These are phyloP conservation scores for Panaeolus cyanescens DNA, from an alignment of 768 basidiomycete genomes.

Conservation along the genomic window DNA sequence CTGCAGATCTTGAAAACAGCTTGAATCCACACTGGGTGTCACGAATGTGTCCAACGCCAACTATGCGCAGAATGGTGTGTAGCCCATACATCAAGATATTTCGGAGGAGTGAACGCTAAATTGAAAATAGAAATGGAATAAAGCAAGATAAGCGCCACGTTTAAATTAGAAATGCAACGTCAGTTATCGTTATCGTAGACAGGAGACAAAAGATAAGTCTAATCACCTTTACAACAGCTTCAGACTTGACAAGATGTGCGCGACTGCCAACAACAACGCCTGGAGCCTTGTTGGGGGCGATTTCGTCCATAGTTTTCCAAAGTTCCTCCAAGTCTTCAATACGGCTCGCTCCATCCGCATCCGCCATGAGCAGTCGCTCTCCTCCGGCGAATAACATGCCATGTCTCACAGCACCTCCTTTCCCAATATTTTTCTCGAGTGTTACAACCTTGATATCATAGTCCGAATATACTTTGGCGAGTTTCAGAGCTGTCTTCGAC, in stretches of 20 bases:
- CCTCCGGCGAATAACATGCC: conserved; percentile 87
- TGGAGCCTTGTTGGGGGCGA: conserved; percentile 49
- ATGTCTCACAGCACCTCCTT: conserved; percentile 92
- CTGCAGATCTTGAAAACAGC: conserved; percentile 83
- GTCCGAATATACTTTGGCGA: conserved; percentile 57
- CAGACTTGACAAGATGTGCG: conserved; percentile 90
- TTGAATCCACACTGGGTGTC: conserved; percentile 99
- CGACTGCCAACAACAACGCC: conserved; percentile 85
- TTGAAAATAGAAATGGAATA: too few species aligned
- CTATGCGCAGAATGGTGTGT: conserved; percentile 84
- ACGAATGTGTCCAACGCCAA: conserved; percentile 87
- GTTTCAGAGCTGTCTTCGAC: conserved; percentile 57
- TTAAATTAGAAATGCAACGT: background rate
- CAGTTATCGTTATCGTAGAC: background rate
- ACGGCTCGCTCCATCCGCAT: conserved; percentile 91
- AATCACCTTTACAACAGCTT: conserved; percentile 89
- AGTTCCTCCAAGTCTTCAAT: conserved; percentile 84
- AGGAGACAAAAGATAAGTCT: background rate
- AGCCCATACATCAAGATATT: conserved; percentile 95
- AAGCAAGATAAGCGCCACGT: background rate
- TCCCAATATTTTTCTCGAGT: conserved; percentile 81
- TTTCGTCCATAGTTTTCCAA: conserved; percentile 71
- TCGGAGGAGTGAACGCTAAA: conserved; percentile 81
- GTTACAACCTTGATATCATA: conserved; percentile 77
- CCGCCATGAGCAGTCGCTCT: conserved; percentile 81